Percentiles rank a stretch among this genome's conserved stretches.
Evolutionary conservation across 352 stramenopile species (phyloP).

Genomic region (Globisporangium heterothallicum): DNA sequence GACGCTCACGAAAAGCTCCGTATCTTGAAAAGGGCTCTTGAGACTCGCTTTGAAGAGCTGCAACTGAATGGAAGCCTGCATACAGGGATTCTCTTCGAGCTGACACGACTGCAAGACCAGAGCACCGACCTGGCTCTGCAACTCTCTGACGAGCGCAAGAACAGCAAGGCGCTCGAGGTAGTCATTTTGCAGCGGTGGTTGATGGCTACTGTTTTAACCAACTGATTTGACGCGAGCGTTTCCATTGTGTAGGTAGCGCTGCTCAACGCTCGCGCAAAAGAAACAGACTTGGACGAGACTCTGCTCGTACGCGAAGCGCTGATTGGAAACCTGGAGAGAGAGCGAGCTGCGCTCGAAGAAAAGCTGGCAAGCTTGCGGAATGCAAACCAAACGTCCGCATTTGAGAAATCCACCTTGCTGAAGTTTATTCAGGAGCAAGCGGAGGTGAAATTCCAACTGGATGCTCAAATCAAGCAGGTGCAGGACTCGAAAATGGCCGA

Average conservation of each 20-base stretch:
- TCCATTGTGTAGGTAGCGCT: slow-evolving; percentile 14
- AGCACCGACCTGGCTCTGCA: slow-evolving; percentile 55
- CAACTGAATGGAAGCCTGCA: slow-evolving; percentile 66
- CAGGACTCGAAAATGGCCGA: slow-evolving; percentile 39
- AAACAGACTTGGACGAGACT: slow-evolving; percentile 44
- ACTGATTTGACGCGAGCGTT: background rate
- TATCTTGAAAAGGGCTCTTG: slow-evolving; percentile 69
- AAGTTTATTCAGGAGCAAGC: slow-evolving; percentile 76
- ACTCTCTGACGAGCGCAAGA: slow-evolving; percentile 47
- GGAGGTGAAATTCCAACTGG: slow-evolving; percentile 57
- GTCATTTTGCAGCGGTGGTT: background rate
- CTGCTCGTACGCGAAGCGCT: slow-evolving; percentile 44
- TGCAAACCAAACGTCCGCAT: slow-evolving; percentile 49
- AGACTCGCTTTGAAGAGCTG: slow-evolving; percentile 60
- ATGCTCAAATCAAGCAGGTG: slow-evolving; percentile 43
- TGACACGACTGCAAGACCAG: slow-evolving; percentile 68
- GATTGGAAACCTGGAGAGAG: slow-evolving; percentile 51
- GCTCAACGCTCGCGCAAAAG: slow-evolving; percentile 20
- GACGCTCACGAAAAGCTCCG: slow-evolving; percentile 45
- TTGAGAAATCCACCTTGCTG: slow-evolving; percentile 67
- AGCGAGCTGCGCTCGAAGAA: slow-evolving; percentile 37
- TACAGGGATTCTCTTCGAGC: slow-evolving; percentile 70
- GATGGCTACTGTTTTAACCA: background rate
- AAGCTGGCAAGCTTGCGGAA: slow-evolving; percentile 32
- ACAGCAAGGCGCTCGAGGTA: slow-evolving; percentile 23